Evolutionary conservation across 1,139 yeast genomes (phyloP).

Genomic region (Insectozyma bohioensis): DNA sequence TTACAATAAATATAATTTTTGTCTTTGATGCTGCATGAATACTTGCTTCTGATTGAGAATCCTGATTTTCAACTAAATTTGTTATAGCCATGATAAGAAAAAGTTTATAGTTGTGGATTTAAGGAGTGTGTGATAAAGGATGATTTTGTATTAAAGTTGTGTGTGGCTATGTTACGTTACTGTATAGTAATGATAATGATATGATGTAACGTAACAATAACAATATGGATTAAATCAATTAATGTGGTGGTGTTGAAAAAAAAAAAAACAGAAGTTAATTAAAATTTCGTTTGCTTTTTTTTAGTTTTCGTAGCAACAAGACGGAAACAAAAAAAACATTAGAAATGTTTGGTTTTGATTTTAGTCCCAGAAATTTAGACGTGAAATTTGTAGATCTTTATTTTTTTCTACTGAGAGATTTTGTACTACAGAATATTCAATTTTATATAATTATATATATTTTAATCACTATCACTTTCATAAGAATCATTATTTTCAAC

Average conservation of each 20-base stretch:
- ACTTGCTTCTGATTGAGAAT: slow-evolving; percentile 11
- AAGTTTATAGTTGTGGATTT: too few species aligned
- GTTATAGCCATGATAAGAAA: slow-evolving; percentile 20
- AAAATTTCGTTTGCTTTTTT: too few species aligned
- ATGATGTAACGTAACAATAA: too few species aligned
- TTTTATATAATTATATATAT: not conserved
- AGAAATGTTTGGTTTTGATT: too few species aligned
- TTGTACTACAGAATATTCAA: too few species aligned
- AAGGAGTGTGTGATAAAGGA: too few species aligned
- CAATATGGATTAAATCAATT: not conserved
- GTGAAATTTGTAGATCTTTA: not conserved
- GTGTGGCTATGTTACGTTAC: too few species aligned
- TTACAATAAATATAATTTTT: slow-evolving; percentile 53
- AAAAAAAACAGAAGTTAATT: not conserved
- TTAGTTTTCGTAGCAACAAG: too few species aligned
- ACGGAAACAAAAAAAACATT: too few species aligned
- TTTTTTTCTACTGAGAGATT: not conserved
- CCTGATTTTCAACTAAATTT: slow-evolving; percentile 14
- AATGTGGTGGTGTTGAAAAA: slow-evolving; percentile 1
- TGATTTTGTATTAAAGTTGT: too few species aligned
- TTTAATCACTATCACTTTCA: slow-evolving; percentile 29
- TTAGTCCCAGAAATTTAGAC: too few species aligned
- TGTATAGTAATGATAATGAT: too few species aligned
- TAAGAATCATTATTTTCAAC: slow-evolving; percentile 13
- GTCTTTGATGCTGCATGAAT: slow-evolving; percentile 21